A percentile compares a stretch with the other conserved stretches of the same genome.
Conservation (phyloP, 106 monocot genomes). For the Apostasia ramifera region DNA sequence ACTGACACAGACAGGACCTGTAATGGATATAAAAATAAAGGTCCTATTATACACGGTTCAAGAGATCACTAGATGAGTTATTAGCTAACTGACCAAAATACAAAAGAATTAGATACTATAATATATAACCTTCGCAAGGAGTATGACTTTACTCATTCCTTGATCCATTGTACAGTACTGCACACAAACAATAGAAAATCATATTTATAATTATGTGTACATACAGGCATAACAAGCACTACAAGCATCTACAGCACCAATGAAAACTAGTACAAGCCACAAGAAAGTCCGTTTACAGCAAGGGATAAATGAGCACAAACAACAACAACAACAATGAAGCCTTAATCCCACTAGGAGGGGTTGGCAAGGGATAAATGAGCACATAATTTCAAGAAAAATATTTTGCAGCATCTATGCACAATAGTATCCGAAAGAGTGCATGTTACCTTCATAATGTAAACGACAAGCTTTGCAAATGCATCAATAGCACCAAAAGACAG, state of each 20-base stretch:
- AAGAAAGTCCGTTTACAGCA: neutral
- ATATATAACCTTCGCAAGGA: slow-evolving; percentile 52
- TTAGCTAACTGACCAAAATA: neutral
- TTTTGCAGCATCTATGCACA: neutral
- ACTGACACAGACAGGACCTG: slow-evolving; percentile 61
- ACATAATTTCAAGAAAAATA: neutral
- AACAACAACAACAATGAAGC: neutral
- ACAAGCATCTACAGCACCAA: neutral
- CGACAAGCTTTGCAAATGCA: slow-evolving; percentile 70
- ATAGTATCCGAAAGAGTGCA: neutral
- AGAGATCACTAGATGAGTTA: neutral
- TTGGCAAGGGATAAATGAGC: neutral
- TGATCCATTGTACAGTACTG: slow-evolving; percentile 64
- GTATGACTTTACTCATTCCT: slow-evolving; percentile 44
- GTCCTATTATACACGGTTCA: neutral
- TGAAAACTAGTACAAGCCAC: neutral
- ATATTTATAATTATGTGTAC: neutral
- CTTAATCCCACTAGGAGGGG: no score
- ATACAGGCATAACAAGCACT: slow-evolving; percentile 8
- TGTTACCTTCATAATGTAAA: slow-evolving; percentile 70
- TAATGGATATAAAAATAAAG: neutral
- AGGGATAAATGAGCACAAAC: neutral
- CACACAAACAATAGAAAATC: neutral
- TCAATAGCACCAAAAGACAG: slow-evolving; percentile 73
- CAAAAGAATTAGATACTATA: neutral